Base-by-base conservation (phyloP, 805 yeast species). In the Wickerhamiella cacticola region DNA sequence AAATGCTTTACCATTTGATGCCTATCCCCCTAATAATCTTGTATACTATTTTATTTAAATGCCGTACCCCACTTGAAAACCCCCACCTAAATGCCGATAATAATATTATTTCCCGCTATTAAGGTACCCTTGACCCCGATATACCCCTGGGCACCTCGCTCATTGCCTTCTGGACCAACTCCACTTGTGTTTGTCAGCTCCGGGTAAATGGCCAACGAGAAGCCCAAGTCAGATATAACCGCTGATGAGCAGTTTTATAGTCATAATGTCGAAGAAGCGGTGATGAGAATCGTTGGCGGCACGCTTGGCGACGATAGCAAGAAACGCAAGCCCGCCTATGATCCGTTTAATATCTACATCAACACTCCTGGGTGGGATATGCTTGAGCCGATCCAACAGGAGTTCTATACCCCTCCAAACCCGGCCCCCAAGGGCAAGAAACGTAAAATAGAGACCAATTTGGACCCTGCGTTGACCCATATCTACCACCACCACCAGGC, bases 221-320 rank as follows among this genome's bases (percentile, higher is more conserved):
- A 35, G 40, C 23, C 40, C 40, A 39, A 39, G n/a, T 3, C 28
- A 9, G 42, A 39, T 23, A 19, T 39, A 23, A 3, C 42, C 28
- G 16, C 29, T 13, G 42, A 39, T 13, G 46, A 43, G 19, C 39
- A 31, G 39, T 44, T 44, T 26, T 44, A 44, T 28, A 18, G 41
- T 13, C 35, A 33, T 8, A 38, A 29, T 12, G 92, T 81, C 2
- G 92, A 81, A 56, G 92, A 82, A 15, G 92, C 87, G 0, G 87
- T 82, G 15, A 70, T 82, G 75, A 72, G 75, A 48, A 75, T 75
- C 55, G 89, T 81, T 12, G 85, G 82, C 16, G 82, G 80, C 5
- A 73, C 79, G 1, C 62, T 80, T 36, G 75, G 69, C 15, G 61
- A 65, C 43, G 56, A 63, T 53, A 31, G 48, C n/a, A 49, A 53